These are phyloP conservation scores for Stipa capillata DNA, from an alignment of 176 grass and related monocot species.

Conservation along the genomic window DNA sequence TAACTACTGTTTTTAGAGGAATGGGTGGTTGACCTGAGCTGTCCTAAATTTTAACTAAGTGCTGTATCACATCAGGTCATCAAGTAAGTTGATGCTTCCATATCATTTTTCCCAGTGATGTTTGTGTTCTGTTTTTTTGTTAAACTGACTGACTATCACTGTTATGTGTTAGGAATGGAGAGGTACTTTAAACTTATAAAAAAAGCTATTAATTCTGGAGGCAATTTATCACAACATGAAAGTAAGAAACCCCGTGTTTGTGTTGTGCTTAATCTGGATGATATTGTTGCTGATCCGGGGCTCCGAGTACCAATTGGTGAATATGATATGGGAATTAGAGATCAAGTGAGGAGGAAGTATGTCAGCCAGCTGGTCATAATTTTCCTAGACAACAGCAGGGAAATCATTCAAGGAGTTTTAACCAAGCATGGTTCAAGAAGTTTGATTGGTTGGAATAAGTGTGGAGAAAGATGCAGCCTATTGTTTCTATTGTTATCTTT, in stretches of 20 bases:
- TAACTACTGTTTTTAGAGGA: neutral
- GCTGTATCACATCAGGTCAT: neutral
- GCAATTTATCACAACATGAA: neutral
- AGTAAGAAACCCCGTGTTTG: neutral
- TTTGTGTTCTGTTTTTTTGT: neutral
- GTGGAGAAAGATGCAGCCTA: neutral
- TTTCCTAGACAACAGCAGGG: neutral
- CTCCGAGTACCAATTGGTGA: neutral
- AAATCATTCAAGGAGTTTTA: neutral
- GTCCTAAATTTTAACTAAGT: neutral
- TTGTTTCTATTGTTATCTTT: neutral
- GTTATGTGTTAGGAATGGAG: neutral
- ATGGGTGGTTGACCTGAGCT: neutral
- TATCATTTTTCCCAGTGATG: neutral
- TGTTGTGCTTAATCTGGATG: neutral
- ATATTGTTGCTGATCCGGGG: neutral
- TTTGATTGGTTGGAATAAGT: conserved; percentile 6
- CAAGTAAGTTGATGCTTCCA: neutral
- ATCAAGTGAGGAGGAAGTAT: neutral
- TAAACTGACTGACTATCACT: neutral
- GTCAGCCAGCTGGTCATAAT: neutral
- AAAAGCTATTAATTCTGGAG: neutral
- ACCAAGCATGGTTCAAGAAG: neutral
- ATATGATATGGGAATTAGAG: neutral
- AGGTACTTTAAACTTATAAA: neutral